A percentile compares a stretch with the other conserved stretches of the same genome.
Evolutionary conservation across 257 asterid species (phyloP).

Genomic region (Voacanga thouarsii): DNA sequence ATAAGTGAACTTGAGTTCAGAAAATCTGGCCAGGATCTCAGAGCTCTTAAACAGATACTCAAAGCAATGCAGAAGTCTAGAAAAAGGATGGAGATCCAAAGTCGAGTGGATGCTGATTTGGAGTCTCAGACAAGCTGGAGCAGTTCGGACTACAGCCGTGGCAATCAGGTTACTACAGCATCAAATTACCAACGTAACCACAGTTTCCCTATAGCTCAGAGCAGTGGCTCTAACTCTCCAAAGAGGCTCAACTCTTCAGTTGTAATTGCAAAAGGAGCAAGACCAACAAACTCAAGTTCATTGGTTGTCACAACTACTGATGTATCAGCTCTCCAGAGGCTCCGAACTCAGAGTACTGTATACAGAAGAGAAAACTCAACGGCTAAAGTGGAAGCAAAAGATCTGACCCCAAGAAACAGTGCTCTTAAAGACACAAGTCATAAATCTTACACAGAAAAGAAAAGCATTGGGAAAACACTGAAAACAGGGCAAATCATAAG

Average conservation of each 20-base stretch:
- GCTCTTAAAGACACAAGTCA: conserved; percentile 29
- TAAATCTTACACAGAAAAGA: conserved; percentile 33
- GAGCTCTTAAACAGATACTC: conserved; percentile 89
- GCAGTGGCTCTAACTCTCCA: conserved; percentile 32
- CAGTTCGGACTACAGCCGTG: conserved; percentile 22
- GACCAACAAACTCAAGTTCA: conserved; percentile 29
- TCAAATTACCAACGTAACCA: conserved; percentile 26
- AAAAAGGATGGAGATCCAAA: conserved; percentile 44
- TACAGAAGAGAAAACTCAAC: conserved; percentile 33
- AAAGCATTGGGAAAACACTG: conserved; percentile 22
- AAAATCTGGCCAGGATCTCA: conserved; percentile 80
- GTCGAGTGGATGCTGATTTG: conserved; percentile 34
- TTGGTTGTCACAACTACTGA: conserved; percentile 20
- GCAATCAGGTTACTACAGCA: conserved; percentile 25
- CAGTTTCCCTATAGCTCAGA: conserved; percentile 29
- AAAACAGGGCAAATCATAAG: conserved; percentile 29
- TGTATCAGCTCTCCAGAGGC: conserved; percentile 36
- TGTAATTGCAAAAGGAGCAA: conserved; percentile 41
- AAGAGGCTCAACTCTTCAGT: conserved; percentile 39
- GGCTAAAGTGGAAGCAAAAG: conserved; percentile 33
- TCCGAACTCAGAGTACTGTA: conserved; percentile 26
- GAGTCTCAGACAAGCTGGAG: conserved; percentile 31
- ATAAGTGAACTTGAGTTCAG: conserved; percentile 71
- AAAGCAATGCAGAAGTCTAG: conserved; percentile 82
- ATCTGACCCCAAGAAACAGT: conserved; percentile 35